Base-by-base conservation (phyloP, 2,329 filamentous ascomycete species). In the Alternaria ethzedia region DNA sequence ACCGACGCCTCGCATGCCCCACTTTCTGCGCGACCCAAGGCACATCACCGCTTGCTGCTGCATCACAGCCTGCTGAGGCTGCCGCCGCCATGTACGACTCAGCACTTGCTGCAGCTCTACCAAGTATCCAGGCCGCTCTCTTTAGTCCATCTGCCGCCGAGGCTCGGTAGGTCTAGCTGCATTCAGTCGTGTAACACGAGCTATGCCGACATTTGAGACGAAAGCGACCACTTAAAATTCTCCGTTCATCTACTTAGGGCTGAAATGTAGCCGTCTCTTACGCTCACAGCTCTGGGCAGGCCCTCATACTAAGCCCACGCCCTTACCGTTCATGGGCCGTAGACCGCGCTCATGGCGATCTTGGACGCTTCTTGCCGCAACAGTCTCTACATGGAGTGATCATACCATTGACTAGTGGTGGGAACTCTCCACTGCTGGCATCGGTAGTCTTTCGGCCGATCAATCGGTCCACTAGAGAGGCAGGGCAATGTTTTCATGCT, bases 401-500 rank as follows among this genome's bases (percentile, higher is more conserved):
- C 57, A 60, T 69, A 47, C 51, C 61, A 63, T 45, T 12, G 50
- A 28, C 62, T 67, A 64, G 65, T 69, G 59, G 62, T 70, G 67
- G 66, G 55, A 71, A 57, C 60, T 67, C 55, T 72, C 62, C 63
- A 71, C 67, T 65, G 36, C 61, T 68, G 59, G 61, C 64, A 57
- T 52, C 57, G 56, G 49, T 57, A 47, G 59, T 54, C 49, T 59
- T 45, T 52, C 59, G 60, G 44, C 20, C 57, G 56, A 58, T 49
- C 50, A 44, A 68, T 71, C 57, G 63, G 54, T 54, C 63, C 54
- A 58, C 59, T 65, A 59, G 56, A 51, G 54, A 54, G 51, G 46
- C 30, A 68, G 57, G 60, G 52, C 59, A 64, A 55, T 61, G 54
- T 36, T 62, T 58, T 28, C 55, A 67, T 54, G 45, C 59, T 64